These are phyloP conservation scores for Erucastrum elatum DNA, from an alignment of 345 rosid species.

Conservation along the genomic window DNA sequence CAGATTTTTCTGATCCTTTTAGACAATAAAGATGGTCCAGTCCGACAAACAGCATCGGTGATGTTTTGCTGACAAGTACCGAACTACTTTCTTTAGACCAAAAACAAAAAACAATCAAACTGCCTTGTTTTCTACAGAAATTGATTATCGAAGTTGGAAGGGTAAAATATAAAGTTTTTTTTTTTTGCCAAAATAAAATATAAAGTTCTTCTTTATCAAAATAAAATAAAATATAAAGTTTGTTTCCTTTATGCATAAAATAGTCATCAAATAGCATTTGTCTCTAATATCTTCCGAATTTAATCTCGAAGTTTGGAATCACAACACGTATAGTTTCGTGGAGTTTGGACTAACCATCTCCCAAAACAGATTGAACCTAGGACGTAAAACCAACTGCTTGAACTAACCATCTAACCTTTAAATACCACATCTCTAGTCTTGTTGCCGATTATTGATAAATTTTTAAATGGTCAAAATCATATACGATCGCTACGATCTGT, in stretches of 20 bases:
- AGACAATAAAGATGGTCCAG: constrained; percentile 32
- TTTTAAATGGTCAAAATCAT: background rate
- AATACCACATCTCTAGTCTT: background rate
- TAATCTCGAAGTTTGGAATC: background rate
- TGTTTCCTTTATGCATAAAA: background rate
- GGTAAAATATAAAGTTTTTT: background rate
- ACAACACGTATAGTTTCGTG: background rate
- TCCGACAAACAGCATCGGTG: constrained; percentile 36
- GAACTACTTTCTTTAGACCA: constrained; percentile 13
- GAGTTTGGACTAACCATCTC: background rate
- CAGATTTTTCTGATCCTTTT: constrained; percentile 24
- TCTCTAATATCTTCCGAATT: background rate
- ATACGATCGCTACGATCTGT: background rate
- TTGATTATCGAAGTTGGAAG: background rate
- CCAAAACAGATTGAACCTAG: background rate
- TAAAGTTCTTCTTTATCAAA: background rate
- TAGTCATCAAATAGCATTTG: background rate
- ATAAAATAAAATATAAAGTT: background rate
- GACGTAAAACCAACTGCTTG: background rate
- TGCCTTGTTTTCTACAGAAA: background rate
- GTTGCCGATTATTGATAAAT: background rate
- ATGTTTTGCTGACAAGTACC: constrained; percentile 39
- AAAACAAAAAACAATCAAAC: constrained; percentile 6
- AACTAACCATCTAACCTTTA: background rate
- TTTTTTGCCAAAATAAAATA: background rate